Conservation (phyloP, 176 grass and related monocot species). For the Rhynchospora pubera region DNA sequence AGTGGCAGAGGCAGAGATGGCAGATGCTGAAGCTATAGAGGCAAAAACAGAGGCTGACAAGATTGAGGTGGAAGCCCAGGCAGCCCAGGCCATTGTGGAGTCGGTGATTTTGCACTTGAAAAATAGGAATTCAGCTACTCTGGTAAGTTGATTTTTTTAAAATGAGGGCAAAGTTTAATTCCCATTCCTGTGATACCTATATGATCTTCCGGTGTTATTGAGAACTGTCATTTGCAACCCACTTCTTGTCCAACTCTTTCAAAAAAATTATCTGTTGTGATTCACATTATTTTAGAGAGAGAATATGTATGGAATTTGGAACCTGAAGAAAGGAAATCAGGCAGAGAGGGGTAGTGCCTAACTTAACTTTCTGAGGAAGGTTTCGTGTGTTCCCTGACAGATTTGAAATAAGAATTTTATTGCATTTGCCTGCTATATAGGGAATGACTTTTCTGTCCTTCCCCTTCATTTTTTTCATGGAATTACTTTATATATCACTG, state of each 20-base stretch:
- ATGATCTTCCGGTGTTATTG: not conserved
- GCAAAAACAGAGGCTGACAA: constrained; percentile 70
- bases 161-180: not conserved
- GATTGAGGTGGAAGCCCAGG: constrained; percentile 62
- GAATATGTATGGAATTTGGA: not conserved
- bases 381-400: not conserved
- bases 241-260: not conserved
- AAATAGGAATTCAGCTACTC: constrained; percentile 45
- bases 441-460: not conserved
- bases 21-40: constrained; percentile 60
- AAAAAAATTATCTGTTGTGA: not conserved
- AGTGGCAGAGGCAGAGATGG: constrained; percentile 81
- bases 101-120: constrained; percentile 41
- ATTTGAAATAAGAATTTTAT: not conserved
- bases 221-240: not conserved
- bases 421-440: not conserved
- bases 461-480: not conserved
- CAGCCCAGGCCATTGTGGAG: constrained; percentile 57
- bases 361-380: not conserved
- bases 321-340: not conserved
- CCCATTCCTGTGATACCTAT: not conserved
- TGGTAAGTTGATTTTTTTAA: constrained; percentile 30
- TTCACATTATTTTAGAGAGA: not conserved
- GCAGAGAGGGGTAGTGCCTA: not conserved
- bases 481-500: not conserved